Evolutionary conservation across 306 rosid genomes (phyloP), one percentile per base, ranked within the genome.

Genomic region (Trifolium fragiferum): DNA sequence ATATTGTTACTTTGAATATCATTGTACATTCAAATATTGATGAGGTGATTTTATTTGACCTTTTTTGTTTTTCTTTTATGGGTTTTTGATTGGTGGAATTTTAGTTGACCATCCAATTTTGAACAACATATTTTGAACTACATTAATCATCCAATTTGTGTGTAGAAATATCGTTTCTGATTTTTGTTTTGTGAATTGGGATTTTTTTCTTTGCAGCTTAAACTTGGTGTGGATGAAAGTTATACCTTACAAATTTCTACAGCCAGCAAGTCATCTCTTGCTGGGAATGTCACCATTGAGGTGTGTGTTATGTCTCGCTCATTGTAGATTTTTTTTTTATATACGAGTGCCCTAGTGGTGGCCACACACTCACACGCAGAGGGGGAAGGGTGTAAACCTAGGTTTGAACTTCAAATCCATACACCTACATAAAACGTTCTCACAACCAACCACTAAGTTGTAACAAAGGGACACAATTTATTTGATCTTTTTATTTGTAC

Each of bases 151-250:
- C 30, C 14, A 23, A 19, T 20, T 54, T 19, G 14, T 54, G n/a
- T 54, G 30, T 25, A 3, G 8, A 4, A 20, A 18, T n/a, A n/a
- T n/a, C n/a, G n/a, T n/a, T n/a, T n/a, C n/a, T n/a, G n/a, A n/a
- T n/a, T n/a, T n/a, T n/a, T n/a, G n/a, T n/a, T n/a, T 47, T 47
- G 75, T 7, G 9, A 50, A 7, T 49, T 14, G 15, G 33, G 18
- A 10, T 41, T 11, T 21, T 72, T 49, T 37, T 25, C 40, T 37
- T 21, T 82, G 68, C 87, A 94, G 99, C 96, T 94, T 82, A 95
- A 92, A 81, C 89, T 94, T 65, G 99, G 96, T 21, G 93, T 85
- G 47, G 99, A 94, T 70, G 99, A 94, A 83, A 94, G 96, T 88
- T 92, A 94, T 76, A 68, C 80, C 33, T 86, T 94, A 86, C 20